These are phyloP conservation scores for Platismatia glauca DNA, from an alignment of 495 filamentous ascomycete genomes.

Conservation along the genomic window DNA sequence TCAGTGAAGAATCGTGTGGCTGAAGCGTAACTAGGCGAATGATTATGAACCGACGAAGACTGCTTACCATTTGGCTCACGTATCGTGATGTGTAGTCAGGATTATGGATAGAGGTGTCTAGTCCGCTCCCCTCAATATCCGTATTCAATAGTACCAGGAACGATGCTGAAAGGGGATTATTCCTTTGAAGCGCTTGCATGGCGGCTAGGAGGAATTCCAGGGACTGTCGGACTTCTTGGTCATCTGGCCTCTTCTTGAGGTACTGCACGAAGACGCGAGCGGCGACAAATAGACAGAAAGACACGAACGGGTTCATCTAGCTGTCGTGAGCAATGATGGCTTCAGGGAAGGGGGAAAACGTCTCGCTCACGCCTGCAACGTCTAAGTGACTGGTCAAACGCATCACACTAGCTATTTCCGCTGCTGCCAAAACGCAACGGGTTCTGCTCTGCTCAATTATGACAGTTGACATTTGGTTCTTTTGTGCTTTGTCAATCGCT, in stretches of 20 bases:
- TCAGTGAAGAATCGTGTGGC: background rate
- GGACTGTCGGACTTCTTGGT: constrained; percentile 71
- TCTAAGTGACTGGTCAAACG: constrained; percentile 88
- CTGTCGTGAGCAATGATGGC: constrained; percentile 22
- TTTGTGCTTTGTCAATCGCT: constrained; percentile 94
- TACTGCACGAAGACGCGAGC: constrained; percentile 95
- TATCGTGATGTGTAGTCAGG: constrained; percentile 16
- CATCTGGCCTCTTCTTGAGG: constrained; percentile 77
- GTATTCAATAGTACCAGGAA: constrained; percentile 92
- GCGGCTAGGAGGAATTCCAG: constrained; percentile 82
- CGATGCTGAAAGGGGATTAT: constrained; percentile 88
- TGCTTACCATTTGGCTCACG: constrained; percentile 13
- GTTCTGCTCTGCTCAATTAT: constrained; percentile 84
- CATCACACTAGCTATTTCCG: constrained; percentile 96
- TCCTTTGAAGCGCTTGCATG: constrained; percentile 77
- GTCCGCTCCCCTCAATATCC: constrained; percentile 64
- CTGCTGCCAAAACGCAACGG: constrained; percentile 84
- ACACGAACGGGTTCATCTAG: constrained; percentile 93
- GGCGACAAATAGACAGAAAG: constrained; percentile 91
- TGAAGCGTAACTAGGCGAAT: background rate
- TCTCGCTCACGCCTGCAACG: constrained; percentile 60
- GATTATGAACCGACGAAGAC: background rate
- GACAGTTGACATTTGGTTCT: constrained; percentile 65
- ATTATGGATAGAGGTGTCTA: constrained; percentile 25
- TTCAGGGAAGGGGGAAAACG: background rate